Base-by-base conservation (phyloP, 2,329 filamentous ascomycete species). In the Kalaharituber pfeilii region DNA sequence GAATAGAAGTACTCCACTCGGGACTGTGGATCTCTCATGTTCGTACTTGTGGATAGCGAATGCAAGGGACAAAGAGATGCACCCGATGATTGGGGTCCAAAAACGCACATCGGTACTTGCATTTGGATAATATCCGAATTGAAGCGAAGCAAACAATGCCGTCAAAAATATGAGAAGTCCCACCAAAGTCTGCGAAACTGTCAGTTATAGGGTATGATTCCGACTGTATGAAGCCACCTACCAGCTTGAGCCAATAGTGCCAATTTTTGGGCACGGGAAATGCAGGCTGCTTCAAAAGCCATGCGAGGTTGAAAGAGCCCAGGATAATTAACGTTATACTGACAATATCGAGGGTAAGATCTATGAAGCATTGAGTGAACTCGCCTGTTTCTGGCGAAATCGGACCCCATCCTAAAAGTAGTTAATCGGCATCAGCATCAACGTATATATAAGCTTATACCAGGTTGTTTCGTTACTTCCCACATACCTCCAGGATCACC, bases 301-400 rank as follows among this genome's bases (percentile, higher is more conserved):
- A 85, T 79, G 82, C 89, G 42, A 94, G 71, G 27, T 89, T 86
- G 47, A 80, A 74, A 6, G 80, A 75, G 55, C 91, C 91, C 59
- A 82, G 75, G 24, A 95, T 53, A 24, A 95, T 73, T 15, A 89
- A 88, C 71, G 82, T 93, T 13, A 74, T 75, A 7, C 86, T 85
- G 26, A 94, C 84, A 1, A 75, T 71, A 29, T 84, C 79, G 56
- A 96, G 78, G 79, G 86, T 88, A 22, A 94, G 78, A 67, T 98
- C 93, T 64, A 96, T 80, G 67, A 98, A 98, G 72, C 91, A 98
- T 39, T 91, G 89, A 15, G 91, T 96, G 65, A 98, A 87, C 71
- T 98, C 91, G 69, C 86, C 95, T 67, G 89, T 77, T 44, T 57
- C 60, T 30, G 81, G 80, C 69, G 87, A 95, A 66, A 98, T 67